Evolutionary conservation across 139 green algal genomes (phyloP), one percentile per base, ranked within the genome.

Genomic region (Mychonastes homosphaera): DNA sequence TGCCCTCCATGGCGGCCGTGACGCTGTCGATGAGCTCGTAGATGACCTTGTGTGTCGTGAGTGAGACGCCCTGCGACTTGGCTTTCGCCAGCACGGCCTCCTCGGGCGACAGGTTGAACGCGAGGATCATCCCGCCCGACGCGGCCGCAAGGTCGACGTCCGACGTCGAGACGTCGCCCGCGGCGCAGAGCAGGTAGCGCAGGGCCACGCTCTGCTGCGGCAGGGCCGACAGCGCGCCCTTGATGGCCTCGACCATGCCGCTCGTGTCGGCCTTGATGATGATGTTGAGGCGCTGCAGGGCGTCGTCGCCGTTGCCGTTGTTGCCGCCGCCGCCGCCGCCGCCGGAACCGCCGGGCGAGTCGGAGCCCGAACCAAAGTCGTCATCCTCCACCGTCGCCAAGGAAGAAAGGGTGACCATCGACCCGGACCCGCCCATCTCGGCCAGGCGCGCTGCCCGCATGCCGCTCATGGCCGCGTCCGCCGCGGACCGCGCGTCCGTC

Each of bases 21-120:
- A 98, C 74, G 55, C 97, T 87, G 64, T 99, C 90, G 10, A 99
- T 75, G 10, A 98, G 71, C 54, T 91, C 79, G 69, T 99, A 99
- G 69, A 99, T 99, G 64, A 98, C 83, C 43, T 73, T 63, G 76
- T 91, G 94, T 8, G 68, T 72, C 26, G 62, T 63, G 29, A 95
- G 55, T 28, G 86, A 67, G 6, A 89, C 65, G 35, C 71, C 74
- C 32, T 65, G 56, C 6, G 65, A 56, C 83, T 96, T 96, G 49
- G 87, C 87, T 29, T 72, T 57, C 10, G 80, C 64, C 57, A 65
- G 45, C 36, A 90, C 80, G 8, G 69, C 62, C 36, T 94, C 86
- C 21, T 73, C 64, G 36, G 77, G 66, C 23, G 75, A 53, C 5
- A 89, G 57, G 63, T 92, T 90, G 77, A 96, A 96, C n/a, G 75